Evolutionary conservation across 345 rosid genomes (phyloP), one percentile per base, ranked within the genome.

Genomic region (Corchorus capsularis): DNA sequence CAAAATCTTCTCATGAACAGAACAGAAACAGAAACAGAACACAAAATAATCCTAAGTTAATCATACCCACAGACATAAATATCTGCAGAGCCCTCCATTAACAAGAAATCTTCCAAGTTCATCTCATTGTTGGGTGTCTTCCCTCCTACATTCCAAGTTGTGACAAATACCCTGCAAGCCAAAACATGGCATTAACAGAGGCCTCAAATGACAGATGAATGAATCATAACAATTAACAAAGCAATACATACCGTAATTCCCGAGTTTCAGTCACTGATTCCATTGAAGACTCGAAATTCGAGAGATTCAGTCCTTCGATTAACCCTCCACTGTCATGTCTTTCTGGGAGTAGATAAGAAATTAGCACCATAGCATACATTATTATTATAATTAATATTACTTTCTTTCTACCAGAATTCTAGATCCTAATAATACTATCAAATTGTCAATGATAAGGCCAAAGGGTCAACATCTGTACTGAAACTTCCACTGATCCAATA

Each of bases 141-240:
- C 59, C 99, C 99, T 80, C 94, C 99, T 32, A 96, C 97, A 73
- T 96, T 96, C 99, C 99, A 93, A 10, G 99, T 96, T 49, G 95
- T 91, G 12, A 84, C 86, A 82, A 86, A 91, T 63, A 96, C 82
- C 85, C 99, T 96, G 87, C 80, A 78, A 79, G 61, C 62, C 34
- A 27, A 69, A 74, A 20, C 35, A 67, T 43, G 74, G 46, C 37
- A 47, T 20, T 62, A 78, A 77, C 41, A 69, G 71, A 75, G 82
- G 37, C 68, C 68, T 74, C 72, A 45, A 77, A 47, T 10, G 49
- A 10, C 22, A 5, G 5, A 37, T 49, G 22, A 12, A 65, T 16
- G 12, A 49, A n/a, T n/a, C n/a, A n/a, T n/a, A n/a, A n/a, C n/a
- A n/a, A n/a, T n/a, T 53, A 13, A 43, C 53, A 35, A 59, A 7